Evolutionary conservation across 257 asterid genomes (phyloP).

Genomic region (Primulina tabacum): DNA sequence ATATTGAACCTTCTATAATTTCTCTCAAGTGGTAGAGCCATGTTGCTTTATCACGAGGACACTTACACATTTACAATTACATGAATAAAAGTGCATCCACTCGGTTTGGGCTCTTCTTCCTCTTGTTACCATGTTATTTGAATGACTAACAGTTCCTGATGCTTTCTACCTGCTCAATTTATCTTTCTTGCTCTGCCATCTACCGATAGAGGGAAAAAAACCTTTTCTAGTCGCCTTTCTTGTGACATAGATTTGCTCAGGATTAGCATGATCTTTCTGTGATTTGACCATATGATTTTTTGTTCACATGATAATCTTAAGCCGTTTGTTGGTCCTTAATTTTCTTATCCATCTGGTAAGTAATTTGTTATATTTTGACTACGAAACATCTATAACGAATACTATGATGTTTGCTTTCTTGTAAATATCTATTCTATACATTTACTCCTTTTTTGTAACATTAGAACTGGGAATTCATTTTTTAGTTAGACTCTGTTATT

Average conservation of each 20-base stretch:
- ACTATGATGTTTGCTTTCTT: constrained; percentile 4
- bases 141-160: neutral
- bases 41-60: no score
- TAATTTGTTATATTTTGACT: neutral
- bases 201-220: neutral
- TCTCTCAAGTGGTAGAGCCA: no score
- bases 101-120: no score
- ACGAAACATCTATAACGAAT: neutral
- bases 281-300: neutral
- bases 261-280: neutral
- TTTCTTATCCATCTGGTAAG: neutral
- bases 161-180: neutral
- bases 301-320: neutral
- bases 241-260: neutral
- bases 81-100: no score
- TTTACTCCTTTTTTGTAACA: neutral
- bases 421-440: neutral
- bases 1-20: no score
- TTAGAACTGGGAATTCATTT: neutral
- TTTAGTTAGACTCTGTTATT: constrained; percentile 6
- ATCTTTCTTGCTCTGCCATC: neutral
- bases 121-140: neutral
- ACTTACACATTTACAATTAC: no score
- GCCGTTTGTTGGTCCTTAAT: neutral
- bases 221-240: neutral